These are phyloP conservation scores for Funneliformis caledonium DNA, from an alignment of 371 early-diverging fungal species.

Conservation along the genomic window DNA sequence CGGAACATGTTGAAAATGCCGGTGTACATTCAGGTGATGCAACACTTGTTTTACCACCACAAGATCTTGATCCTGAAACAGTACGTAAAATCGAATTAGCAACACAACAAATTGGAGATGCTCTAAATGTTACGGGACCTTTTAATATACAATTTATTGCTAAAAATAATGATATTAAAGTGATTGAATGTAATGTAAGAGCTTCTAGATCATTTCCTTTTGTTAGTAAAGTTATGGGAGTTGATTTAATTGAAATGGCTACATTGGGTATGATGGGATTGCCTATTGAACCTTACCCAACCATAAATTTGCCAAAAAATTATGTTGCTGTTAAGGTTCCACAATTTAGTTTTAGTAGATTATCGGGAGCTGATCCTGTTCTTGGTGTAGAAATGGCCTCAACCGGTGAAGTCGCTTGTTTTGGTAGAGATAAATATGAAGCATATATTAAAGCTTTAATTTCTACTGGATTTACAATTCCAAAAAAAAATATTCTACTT, in stretches of 20 bases:
- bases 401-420: conserved; percentile 97
- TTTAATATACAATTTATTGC: conserved; percentile 96
- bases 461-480: conserved; percentile 69
- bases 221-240: conserved; percentile 90
- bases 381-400: conserved; percentile 98
- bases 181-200: conserved; percentile 96
- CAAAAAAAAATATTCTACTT: conserved; percentile 89
- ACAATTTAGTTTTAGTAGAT: conserved; percentile 92
- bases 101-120: conserved; percentile 83
- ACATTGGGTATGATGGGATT: conserved; percentile 77
- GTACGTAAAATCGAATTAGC: conserved; percentile 73
- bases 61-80: conserved; percentile 67
- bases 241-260: conserved; percentile 89
- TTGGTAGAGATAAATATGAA: conserved; percentile 86
- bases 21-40: conserved; percentile 98
- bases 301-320: conserved; percentile 69
- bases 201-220: conserved; percentile 96
- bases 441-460: conserved; percentile 82
- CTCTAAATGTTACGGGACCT: conserved; percentile 91
- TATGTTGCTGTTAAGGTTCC: conserved; percentile 90
- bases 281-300: conserved; percentile 58
- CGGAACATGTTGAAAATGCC: conserved; percentile 95
- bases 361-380: conserved; percentile 94
- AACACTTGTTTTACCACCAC: conserved; percentile 87
- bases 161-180: conserved; percentile 70